Percentiles rank a stretch among this genome's conserved stretches.
Conservation (phyloP, 139 green algal genomes). For the Chlorokybus atmophyticus region DNA sequence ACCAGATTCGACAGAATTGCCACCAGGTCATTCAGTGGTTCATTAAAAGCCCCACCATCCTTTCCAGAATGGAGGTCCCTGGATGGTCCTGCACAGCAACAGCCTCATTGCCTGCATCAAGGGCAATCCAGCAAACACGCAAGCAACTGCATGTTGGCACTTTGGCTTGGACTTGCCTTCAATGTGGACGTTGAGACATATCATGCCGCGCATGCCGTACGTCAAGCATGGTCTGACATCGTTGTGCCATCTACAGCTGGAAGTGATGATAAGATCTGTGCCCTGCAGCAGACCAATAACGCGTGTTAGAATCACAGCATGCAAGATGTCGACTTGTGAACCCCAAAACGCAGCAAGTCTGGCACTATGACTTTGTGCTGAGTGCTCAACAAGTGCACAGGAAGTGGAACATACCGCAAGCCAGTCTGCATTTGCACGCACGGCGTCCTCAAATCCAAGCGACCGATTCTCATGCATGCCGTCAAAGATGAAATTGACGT, state of each 20-base stretch:
- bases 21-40: slow-evolving; percentile 79
- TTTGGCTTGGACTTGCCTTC: not conserved
- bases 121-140: not conserved
- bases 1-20: slow-evolving; percentile 47
- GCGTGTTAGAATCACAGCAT: too few species aligned
- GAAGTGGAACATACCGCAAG: too few species aligned
- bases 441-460: slow-evolving; percentile 22
- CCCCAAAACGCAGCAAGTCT: too few species aligned
- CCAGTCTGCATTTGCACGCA: slow-evolving; percentile 16
- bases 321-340: too few species aligned
- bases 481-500: slow-evolving; percentile 86
- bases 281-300: too few species aligned
- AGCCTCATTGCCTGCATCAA: not conserved
- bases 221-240: slow-evolving; percentile 86
- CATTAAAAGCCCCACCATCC: slow-evolving; percentile 82
- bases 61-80: slow-evolving; percentile 87
- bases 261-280: slow-evolving; percentile 63
- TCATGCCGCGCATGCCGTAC: slow-evolving; percentile 84
- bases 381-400: too few species aligned
- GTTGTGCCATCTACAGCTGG: slow-evolving; percentile 74
- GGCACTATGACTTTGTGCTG: too few species aligned
- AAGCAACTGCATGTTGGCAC: not conserved
- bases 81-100: slow-evolving; percentile 37
- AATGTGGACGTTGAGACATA: slow-evolving; percentile 51
- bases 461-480: slow-evolving; percentile 84